A percentile compares a stretch with the other conserved stretches of the same genome.
Conservation (phyloP, 2,329 filamentous ascomycete species). For the Calonectria multiphialidica region DNA sequence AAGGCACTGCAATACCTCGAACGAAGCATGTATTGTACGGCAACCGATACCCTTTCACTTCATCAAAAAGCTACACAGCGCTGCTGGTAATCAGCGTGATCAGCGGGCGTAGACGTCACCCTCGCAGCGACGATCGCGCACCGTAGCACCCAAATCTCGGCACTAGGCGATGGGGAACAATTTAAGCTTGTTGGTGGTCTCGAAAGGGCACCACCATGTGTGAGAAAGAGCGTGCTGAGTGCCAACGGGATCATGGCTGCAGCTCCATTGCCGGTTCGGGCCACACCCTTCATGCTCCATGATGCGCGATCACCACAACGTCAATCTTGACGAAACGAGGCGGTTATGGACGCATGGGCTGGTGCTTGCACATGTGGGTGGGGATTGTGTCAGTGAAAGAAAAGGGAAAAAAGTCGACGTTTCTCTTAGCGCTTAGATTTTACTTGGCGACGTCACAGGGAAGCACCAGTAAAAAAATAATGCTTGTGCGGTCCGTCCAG, state of each 20-base stretch:
- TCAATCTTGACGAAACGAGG: not conserved
- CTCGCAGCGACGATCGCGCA: constrained; percentile 19
- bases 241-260: not conserved
- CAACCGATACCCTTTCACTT: not conserved
- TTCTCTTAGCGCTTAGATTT: not conserved
- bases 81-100: not conserved
- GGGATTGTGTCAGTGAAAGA: not conserved
- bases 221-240: not conserved
- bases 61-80: not conserved
- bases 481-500: constrained; percentile 1
- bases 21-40: not conserved
- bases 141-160: constrained; percentile 12
- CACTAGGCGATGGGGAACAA: not conserved
- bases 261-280: not conserved
- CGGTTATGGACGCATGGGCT: not conserved
- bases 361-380: not conserved
- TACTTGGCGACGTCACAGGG: not conserved
- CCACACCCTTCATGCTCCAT: not conserved
- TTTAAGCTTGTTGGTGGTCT: not conserved
- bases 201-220: not conserved
- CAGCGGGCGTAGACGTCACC: constrained; percentile 9
- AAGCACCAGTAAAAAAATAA: not conserved
- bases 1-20: not conserved
- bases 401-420: not conserved
- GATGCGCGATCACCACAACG: not conserved